A percentile compares a stretch with the other conserved stretches of the same genome.
phyloP scores from a whole-genome alignment of 2,329 filamentous ascomycete genomes.

The Sporothrix pallida region DNA sequence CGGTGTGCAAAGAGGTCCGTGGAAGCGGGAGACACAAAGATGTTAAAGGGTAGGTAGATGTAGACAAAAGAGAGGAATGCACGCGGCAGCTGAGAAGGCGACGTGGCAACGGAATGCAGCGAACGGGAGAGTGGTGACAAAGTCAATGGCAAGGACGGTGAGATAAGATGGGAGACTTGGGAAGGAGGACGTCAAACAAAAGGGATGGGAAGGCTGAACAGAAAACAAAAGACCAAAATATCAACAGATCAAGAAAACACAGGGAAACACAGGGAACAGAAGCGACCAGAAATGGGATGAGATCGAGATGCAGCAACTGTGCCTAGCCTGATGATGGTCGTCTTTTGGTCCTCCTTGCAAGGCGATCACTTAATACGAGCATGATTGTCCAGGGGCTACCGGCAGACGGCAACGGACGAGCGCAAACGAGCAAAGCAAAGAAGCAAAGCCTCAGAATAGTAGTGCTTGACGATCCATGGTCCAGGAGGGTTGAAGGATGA shows the following conservation, averaged over 20 bases:
- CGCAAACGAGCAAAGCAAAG: neutral
- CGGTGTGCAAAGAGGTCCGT: neutral
- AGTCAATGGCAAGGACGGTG: neutral
- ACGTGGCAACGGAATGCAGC: conserved; percentile 5
- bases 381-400: neutral
- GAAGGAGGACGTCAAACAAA: neutral
- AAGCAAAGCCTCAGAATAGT: neutral
- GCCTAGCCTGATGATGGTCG: neutral
- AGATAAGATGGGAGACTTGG: too few relatives aligned
- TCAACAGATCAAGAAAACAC: conserved; percentile 17
- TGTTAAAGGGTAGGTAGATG: neutral
- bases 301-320: neutral
- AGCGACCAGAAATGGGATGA: neutral
- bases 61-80: neutral
- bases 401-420: neutral
- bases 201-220: neutral
- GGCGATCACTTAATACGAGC: conserved; percentile 18
- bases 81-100: neutral
- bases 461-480: neutral
- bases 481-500: neutral
- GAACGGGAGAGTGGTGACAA: neutral
- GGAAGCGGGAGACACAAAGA: neutral
- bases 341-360: neutral
- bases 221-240: neutral
- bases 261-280: neutral